phyloP scores from a whole-genome alignment of 306 rosid genomes.

The Prunus davidiana region DNA sequence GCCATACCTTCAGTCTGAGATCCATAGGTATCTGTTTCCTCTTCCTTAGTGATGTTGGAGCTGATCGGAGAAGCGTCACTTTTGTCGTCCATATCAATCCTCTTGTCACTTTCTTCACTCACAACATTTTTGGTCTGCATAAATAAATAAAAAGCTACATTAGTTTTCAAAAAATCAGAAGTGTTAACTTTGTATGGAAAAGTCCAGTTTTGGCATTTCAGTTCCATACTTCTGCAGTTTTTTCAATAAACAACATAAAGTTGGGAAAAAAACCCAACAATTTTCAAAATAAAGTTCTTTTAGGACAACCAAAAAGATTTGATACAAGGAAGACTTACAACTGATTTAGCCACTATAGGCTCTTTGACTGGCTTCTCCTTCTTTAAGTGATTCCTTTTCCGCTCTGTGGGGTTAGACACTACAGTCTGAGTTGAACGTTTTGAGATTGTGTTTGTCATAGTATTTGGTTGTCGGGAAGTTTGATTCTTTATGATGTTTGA shows the following conservation, averaged over 20 bases:
- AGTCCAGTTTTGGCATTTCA: neutral
- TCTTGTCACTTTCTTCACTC: slow-evolving; percentile 32
- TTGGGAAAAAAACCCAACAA: neutral
- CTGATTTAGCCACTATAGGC: slow-evolving; percentile 36
- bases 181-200: neutral
- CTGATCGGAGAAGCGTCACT: slow-evolving; percentile 33
- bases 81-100: slow-evolving; percentile 27
- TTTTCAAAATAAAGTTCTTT: neutral
- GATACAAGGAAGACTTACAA: slow-evolving; percentile 35
- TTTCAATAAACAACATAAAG: neutral
- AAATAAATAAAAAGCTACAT: slow-evolving; percentile 19
- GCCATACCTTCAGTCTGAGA: slow-evolving; percentile 43
- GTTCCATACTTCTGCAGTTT: neutral
- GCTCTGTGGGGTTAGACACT: slow-evolving; percentile 24
- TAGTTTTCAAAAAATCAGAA: neutral
- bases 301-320: neutral
- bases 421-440: slow-evolving; percentile 28
- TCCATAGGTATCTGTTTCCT: slow-evolving; percentile 25
- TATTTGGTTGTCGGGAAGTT: slow-evolving; percentile 27
- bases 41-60: slow-evolving; percentile 20
- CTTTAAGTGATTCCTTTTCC: slow-evolving; percentile 43
- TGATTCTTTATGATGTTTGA: slow-evolving; percentile 36
- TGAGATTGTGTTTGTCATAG: slow-evolving; percentile 24
- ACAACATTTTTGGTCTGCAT: slow-evolving; percentile 46
- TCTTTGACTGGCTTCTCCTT: slow-evolving; percentile 43